These are phyloP conservation scores for Pleurotus salmoneostramineus DNA, from an alignment of 768 basidiomycete genomes.

Conservation along the genomic window DNA sequence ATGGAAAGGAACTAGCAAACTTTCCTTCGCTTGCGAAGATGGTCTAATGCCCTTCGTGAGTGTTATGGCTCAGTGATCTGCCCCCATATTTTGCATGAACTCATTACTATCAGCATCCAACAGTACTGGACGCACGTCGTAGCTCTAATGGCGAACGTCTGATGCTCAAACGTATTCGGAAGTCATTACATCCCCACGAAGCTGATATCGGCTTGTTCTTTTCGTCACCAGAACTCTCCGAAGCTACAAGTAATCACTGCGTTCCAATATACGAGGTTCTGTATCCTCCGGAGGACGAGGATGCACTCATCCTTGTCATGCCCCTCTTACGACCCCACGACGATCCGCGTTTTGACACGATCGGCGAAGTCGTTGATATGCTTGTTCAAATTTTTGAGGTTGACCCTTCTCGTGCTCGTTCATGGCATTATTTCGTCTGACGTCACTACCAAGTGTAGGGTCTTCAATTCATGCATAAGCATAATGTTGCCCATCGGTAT, in stretches of 20 bases:
- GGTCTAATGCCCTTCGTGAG: not conserved
- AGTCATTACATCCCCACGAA: conserved; percentile 17
- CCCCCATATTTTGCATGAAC: not conserved
- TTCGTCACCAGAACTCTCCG: not conserved
- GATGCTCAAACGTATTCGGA: conserved; percentile 19
- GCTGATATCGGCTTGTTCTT: conserved; percentile 19
- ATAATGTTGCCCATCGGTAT: conserved; percentile 19
- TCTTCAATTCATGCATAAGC: conserved; percentile 18
- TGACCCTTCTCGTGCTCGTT: not conserved
- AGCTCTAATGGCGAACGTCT: conserved; percentile 19
- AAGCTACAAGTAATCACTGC: conserved; percentile 21
- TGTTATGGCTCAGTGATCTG: not conserved
- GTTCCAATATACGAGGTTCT: conserved; percentile 19
- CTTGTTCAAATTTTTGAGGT: conserved; percentile 26
- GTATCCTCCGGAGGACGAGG: conserved; percentile 8
- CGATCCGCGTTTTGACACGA: conserved; percentile 19
- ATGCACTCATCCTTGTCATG: conserved; percentile 14
- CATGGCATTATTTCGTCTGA: not conserved
- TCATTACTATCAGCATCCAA: not conserved
- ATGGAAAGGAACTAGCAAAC: conserved; percentile 16
- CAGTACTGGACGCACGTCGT: conserved; percentile 23
- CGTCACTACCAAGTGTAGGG: conserved; percentile 9
- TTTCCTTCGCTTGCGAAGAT: conserved; percentile 9
- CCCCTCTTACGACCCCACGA: conserved; percentile 10
- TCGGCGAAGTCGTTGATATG: conserved; percentile 27